Conservation (phyloP, 129 eudicot species). For the Chrysanthemum seticuspe region DNA sequence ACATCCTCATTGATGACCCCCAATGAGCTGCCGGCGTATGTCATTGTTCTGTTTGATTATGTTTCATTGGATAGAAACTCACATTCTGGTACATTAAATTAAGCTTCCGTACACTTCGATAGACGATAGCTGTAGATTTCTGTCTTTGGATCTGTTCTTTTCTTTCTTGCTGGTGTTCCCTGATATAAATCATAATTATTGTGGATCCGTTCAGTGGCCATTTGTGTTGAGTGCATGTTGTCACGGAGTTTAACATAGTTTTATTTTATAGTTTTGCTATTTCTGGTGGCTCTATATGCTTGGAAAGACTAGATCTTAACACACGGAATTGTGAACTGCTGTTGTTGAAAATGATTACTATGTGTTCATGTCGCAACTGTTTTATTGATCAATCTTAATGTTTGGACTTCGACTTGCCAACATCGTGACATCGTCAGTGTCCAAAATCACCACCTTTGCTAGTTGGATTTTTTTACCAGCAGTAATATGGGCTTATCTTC, state of each 20-base stretch:
- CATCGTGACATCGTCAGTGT: too few species aligned
- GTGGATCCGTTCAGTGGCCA: background rate
- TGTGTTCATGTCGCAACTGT: background rate
- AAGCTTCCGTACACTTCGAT: background rate
- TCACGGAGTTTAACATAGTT: too few species aligned
- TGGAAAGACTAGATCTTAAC: background rate
- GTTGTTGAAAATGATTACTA: background rate
- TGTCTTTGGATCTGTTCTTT: slow-evolving; percentile 10
- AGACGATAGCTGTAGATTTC: slow-evolving; percentile 2
- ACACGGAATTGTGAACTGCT: too few species aligned
- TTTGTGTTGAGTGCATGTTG: too few species aligned
- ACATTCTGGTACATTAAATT: slow-evolving; percentile 9
- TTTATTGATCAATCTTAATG: too few species aligned
- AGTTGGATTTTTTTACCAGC: too few species aligned
- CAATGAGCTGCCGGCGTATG: background rate
- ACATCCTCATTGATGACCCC: slow-evolving; percentile 7
- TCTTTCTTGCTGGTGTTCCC: background rate
- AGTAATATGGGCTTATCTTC: too few species aligned
- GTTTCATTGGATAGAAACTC: slow-evolving; percentile 30
- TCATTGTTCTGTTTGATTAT: slow-evolving; percentile 18
- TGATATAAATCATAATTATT: background rate
- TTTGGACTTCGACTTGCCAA: too few species aligned
- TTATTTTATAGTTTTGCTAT: too few species aligned
- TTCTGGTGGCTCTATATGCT: background rate
- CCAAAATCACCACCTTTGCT: too few species aligned